These are phyloP conservation scores for Pharnaceum exiguum DNA, from an alignment of 148 eudicot species.

Conservation along the genomic window DNA sequence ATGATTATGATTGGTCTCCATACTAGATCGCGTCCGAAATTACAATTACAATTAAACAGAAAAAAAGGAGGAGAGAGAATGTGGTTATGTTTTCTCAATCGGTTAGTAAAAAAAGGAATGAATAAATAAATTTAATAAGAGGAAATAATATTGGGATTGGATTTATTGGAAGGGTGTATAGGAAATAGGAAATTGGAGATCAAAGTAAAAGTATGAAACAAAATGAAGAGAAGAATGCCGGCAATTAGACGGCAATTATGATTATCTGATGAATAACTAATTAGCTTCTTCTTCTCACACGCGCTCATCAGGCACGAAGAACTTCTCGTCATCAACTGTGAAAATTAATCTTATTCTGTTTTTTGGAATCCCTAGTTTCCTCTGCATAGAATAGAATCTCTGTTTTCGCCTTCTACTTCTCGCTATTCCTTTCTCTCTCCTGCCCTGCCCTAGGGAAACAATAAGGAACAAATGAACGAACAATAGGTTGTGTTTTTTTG, in stretches of 20 bases:
- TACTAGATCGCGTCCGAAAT: neutral
- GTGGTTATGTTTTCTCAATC: too few species aligned
- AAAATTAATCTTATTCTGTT: too few species aligned
- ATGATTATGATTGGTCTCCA: conserved; percentile 5
- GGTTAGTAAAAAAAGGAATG: neutral
- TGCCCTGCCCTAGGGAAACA: too few species aligned
- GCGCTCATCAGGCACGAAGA: conserved; percentile 31
- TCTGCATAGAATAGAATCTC: conserved; percentile 9
- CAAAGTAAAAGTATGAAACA: conserved; percentile 18
- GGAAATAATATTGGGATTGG: neutral
- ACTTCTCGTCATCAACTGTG: too few species aligned
- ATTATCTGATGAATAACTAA: conserved; percentile 23
- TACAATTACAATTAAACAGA: neutral
- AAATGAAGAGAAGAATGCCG: conserved; percentile 27
- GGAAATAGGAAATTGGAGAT: conserved; percentile 29
- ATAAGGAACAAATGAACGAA: neutral
- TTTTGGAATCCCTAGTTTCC: neutral
- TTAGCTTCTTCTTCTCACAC: conserved; percentile 24
- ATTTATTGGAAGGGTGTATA: too few species aligned
- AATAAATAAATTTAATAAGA: neutral
- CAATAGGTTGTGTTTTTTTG: too few species aligned
- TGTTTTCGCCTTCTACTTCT: neutral
- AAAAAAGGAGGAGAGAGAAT: too few species aligned
- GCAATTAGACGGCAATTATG: conserved; percentile 34
- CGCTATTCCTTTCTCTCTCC: neutral